Evolutionary conservation across 2,329 filamentous ascomycete genomes (phyloP), one percentile per base, ranked within the genome.

Genomic region (Nigrospora sphaerica): DNA sequence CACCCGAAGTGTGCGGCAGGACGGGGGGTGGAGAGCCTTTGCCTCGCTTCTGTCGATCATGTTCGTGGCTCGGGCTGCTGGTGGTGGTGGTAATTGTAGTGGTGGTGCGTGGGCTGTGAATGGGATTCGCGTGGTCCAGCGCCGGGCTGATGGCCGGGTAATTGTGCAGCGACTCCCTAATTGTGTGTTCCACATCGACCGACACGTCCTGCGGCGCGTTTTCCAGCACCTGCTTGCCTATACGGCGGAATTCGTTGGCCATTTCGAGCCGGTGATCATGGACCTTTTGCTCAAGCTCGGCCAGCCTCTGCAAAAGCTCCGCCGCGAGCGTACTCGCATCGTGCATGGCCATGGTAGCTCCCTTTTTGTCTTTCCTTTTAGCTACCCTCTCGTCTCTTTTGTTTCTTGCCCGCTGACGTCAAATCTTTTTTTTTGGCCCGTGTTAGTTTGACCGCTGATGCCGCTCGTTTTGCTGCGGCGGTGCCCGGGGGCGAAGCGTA

Each of bases 201-300:
- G 72, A 73, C 51, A 77, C 62, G 53, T 73, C 61, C 43, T 67
- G 62, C 31, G 74, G 64, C 42, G 73, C 65, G 54, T 72, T 62
- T 54, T 66, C 67, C 56, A 83, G 65, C 47, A 78, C 63, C 42
- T 70, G 63, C 46, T 70, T 69, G 51, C 74, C 73, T 63, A 80
- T 75, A 52, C 69, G 71, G 47, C 73, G 67, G 57, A 82, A 84
- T 55, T 82, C 75, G 52, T 68, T 62, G 44, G 75, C 70, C 70
- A 81, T 73, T 52, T 78, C 74, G 58, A 71, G 72, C 54, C 75
- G 77, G 64, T 78, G 81, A 49, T 70, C 66, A 49, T 67, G 70
- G 57, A 83, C 77, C 60, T 75, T 76, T 59, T 68, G 65, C 57
- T 83, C 76, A 44, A 83, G 75, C 55, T 80, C 70, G 56, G 63